Evolutionary conservation across 2,329 filamentous ascomycete species (phyloP).

Genomic region (Macrophomina pseudophaseolina): DNA sequence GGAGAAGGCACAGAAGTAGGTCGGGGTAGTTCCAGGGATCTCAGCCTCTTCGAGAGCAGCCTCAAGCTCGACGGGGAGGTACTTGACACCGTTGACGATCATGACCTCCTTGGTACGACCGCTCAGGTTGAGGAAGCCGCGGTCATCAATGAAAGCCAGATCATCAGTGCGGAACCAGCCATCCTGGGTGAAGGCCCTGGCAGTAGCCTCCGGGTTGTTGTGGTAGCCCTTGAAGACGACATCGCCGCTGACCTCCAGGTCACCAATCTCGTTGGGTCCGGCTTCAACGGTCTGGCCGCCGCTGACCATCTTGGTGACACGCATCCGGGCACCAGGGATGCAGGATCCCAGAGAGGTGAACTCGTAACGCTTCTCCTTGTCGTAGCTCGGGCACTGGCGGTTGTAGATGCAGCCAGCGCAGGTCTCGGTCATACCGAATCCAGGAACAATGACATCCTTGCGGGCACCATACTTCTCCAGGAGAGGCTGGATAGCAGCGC

Average conservation of each 20-base stretch:
- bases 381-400: slow-evolving; percentile 47
- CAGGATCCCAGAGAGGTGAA: slow-evolving; percentile 49
- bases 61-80: slow-evolving; percentile 31
- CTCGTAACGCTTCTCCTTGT: slow-evolving; percentile 35
- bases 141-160: slow-evolving; percentile 33
- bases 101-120: slow-evolving; percentile 35
- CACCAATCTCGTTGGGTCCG: slow-evolving; percentile 30
- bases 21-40: slow-evolving; percentile 25
- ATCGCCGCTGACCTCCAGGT: slow-evolving; percentile 33
- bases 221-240: slow-evolving; percentile 50
- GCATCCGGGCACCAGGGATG: slow-evolving; percentile 48
- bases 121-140: slow-evolving; percentile 31
- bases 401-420: slow-evolving; percentile 58
- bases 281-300: slow-evolving; percentile 26
- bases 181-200: slow-evolving; percentile 32
- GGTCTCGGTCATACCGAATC: slow-evolving; percentile 60
- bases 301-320: slow-evolving; percentile 36
- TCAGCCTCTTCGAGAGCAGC: slow-evolving; percentile 30
- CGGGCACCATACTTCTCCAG: slow-evolving; percentile 41
- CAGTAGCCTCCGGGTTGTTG: slow-evolving; percentile 37
- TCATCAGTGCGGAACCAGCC: slow-evolving; percentile 38
- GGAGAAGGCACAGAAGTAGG: slow-evolving; percentile 10
- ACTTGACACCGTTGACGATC: slow-evolving; percentile 37
- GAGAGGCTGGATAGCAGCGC: slow-evolving; percentile 34
- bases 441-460: slow-evolving; percentile 45